Percentiles rank a stretch among this genome's conserved stretches.
Conservation (phyloP, 352 stramenopile genomes). For the Phytophthora hibernalis region DNA sequence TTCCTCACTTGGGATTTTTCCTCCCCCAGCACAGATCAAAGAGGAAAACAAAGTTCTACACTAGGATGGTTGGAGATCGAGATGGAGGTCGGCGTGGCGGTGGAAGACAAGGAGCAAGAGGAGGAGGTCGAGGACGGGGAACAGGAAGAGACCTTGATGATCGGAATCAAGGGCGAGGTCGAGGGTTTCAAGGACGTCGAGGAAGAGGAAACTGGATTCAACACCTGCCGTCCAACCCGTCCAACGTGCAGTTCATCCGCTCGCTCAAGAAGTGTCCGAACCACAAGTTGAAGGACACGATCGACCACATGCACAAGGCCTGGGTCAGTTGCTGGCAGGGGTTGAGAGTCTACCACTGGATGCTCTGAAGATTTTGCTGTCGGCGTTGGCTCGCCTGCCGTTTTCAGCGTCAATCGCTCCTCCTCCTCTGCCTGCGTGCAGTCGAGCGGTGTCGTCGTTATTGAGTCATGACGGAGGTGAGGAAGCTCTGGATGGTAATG, state of each 20-base stretch:
- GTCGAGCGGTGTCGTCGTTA: conserved; percentile 36
- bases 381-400: conserved; percentile 54
- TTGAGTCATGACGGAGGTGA: conserved; percentile 26
- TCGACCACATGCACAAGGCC: conserved; percentile 39
- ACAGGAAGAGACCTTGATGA: not conserved
- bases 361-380: conserved; percentile 50
- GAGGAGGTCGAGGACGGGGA: conserved; percentile 15
- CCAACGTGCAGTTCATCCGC: conserved; percentile 57
- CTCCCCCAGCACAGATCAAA: conserved; percentile 3
- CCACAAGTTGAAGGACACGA: conserved; percentile 43
- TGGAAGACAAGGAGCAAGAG: conserved; percentile 12
- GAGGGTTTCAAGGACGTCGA: not conserved
- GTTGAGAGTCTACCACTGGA: conserved; percentile 42
- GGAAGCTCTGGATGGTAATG: conserved; percentile 44
- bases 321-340: conserved; percentile 64
- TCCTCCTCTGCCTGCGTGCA: conserved; percentile 46
- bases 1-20: conserved; percentile 22
- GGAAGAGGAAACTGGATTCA: not conserved
- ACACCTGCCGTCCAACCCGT: conserved; percentile 30
- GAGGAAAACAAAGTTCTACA: not conserved
- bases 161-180: not conserved
- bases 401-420: conserved; percentile 43
- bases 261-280: conserved; percentile 50
- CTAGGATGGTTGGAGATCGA: conserved; percentile 23
- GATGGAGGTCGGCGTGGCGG: conserved; percentile 11